Percentiles rank a stretch among this genome's conserved stretches.
These are phyloP conservation scores for Cardiosporidium cionae DNA, from an alignment of 169 alveolate species.

Conservation along the genomic window DNA sequence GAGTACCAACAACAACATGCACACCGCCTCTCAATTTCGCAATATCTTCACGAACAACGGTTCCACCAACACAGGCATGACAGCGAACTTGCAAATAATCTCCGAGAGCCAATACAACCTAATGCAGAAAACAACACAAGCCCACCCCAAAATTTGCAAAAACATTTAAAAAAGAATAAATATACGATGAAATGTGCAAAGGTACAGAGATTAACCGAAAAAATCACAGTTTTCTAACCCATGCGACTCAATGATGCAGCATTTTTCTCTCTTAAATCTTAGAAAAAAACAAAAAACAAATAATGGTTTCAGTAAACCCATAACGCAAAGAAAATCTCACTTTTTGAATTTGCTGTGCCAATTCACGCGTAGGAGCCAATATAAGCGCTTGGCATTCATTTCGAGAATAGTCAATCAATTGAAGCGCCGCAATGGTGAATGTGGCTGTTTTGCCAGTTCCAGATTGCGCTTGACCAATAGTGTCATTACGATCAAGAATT, in stretches of 20 bases:
- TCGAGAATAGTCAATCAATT: slow-evolving; percentile 76
- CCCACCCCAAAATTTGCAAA: background rate
- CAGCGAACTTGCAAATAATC: slow-evolving; percentile 60
- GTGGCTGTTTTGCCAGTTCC: slow-evolving; percentile 99
- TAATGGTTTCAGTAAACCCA: background rate
- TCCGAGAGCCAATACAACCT: slow-evolving; percentile 59
- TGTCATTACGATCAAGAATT: slow-evolving; percentile 93
- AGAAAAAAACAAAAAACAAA: background rate
- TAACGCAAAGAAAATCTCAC: slow-evolving; percentile 44
- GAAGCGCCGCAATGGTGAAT: slow-evolving; percentile 90
- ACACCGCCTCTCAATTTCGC: slow-evolving; percentile 89
- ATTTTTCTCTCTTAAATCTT: background rate
- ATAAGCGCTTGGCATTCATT: slow-evolving; percentile 88
- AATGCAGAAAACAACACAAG: background rate
- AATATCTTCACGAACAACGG: slow-evolving; percentile 94
- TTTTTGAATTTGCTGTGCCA: slow-evolving; percentile 93
- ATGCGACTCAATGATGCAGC: background rate
- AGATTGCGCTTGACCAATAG: slow-evolving; percentile 97
- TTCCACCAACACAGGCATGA: slow-evolving; percentile 97
- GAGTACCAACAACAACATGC: slow-evolving; percentile 99
- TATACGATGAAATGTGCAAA: slow-evolving; percentile 1
- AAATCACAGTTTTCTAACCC: too few relatives aligned
- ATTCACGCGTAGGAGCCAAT: slow-evolving; percentile 98
- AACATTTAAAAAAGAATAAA: background rate
- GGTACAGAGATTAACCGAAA: background rate